Conservation (phyloP, 2,329 filamentous ascomycete genomes). For the Ceratocystis smalleyi region DNA sequence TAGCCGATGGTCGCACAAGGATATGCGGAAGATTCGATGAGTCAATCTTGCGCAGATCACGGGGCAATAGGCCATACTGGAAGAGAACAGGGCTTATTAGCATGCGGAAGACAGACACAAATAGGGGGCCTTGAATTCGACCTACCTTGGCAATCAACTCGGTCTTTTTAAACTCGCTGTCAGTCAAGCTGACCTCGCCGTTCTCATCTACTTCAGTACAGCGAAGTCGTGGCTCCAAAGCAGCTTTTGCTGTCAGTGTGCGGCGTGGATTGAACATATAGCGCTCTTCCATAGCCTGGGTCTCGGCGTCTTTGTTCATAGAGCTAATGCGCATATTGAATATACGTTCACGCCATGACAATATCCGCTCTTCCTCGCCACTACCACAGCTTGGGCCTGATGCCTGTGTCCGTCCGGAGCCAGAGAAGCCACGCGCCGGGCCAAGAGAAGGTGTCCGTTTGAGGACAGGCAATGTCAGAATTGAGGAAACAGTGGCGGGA, state of each 20-base stretch:
- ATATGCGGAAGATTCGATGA: conserved; percentile 92
- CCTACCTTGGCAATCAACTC: conserved; percentile 83
- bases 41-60: conserved; percentile 94
- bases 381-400: not conserved
- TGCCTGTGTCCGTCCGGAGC: not conserved
- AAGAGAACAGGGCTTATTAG: conserved; percentile 17
- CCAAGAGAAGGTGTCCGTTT: not conserved
- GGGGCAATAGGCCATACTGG: conserved; percentile 79
- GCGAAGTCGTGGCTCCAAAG: conserved; percentile 68
- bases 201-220: conserved; percentile 92
- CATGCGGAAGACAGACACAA: conserved; percentile 2
- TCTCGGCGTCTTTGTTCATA: conserved; percentile 14
- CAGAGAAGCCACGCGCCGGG: conserved; percentile 3
- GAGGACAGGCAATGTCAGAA: not conserved
- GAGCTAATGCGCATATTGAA: conserved; percentile 14
- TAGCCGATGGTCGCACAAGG: conserved; percentile 79
- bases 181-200: conserved; percentile 80
- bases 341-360: conserved; percentile 16
- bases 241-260: conserved; percentile 56
- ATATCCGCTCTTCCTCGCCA: conserved; percentile 11
- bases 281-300: conserved; percentile 9
- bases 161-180: conserved; percentile 93
- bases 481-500: not conserved
- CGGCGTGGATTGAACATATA: conserved; percentile 16
- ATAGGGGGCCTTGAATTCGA: not conserved